phyloP scores from a whole-genome alignment of 805 yeast genomes.

The Kregervanrija pseudodelftensis region DNA sequence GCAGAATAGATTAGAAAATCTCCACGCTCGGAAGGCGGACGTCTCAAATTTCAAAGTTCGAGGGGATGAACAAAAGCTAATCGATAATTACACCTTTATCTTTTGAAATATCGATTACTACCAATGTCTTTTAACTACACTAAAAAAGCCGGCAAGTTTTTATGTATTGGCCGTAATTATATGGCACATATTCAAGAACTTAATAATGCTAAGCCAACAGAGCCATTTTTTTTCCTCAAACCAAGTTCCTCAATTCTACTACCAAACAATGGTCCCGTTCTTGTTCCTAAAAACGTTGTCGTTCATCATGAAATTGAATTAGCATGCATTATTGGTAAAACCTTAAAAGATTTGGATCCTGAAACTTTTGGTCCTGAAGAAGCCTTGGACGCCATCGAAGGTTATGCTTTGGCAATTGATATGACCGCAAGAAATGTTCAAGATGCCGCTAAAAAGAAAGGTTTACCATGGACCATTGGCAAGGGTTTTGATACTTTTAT shows the following conservation, averaged over 20 bases:
- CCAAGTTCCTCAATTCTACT: slow-evolving; percentile 74
- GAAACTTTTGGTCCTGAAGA: slow-evolving; percentile 50
- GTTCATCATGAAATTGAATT: slow-evolving; percentile 93
- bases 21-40: too few species aligned
- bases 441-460: slow-evolving; percentile 87
- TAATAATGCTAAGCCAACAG: slow-evolving; percentile 70
- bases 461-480: slow-evolving; percentile 94
- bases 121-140: slow-evolving; percentile 46
- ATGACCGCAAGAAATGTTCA: slow-evolving; percentile 95
- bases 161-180: slow-evolving; percentile 95
- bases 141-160: slow-evolving; percentile 63
- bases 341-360: slow-evolving; percentile 54
- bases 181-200: slow-evolving; percentile 94
- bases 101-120: neutral
- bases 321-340: slow-evolving; percentile 66
- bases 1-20: too few species aligned
- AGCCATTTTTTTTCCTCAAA: slow-evolving; percentile 89
- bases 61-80: neutral
- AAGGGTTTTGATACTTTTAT: slow-evolving; percentile 95
- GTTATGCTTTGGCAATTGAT: slow-evolving; percentile 86
- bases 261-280: slow-evolving; percentile 66
- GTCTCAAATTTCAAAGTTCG: neutral
- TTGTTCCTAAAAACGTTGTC: slow-evolving; percentile 71
- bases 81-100: neutral
- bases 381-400: slow-evolving; percentile 73